Percentiles rank a stretch among this genome's conserved stretches.
These are phyloP conservation scores for Halophytophthora polymorphica DNA, from an alignment of 352 stramenopile genomes.

Conservation along the genomic window DNA sequence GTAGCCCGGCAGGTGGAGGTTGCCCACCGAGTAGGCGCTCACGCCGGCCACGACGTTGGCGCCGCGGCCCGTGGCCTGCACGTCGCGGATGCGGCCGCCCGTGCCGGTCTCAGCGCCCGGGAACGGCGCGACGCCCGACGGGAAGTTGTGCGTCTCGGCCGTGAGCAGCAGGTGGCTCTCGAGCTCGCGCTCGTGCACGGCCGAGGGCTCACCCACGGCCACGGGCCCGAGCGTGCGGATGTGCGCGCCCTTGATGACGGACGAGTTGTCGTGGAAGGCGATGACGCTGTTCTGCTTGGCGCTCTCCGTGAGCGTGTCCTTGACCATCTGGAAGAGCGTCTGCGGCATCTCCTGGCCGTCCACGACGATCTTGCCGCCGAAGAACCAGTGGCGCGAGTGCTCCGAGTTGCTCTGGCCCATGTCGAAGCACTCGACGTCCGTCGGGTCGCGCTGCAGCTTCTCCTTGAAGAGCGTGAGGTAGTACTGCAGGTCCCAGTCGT, in stretches of 20 bases:
- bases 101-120: slow-evolving; percentile 96
- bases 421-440: slow-evolving; percentile 99
- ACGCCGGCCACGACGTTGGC: slow-evolving; percentile 94
- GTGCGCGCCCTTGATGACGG: slow-evolving; percentile 92
- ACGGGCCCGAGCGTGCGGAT: slow-evolving; percentile 84
- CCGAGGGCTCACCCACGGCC: slow-evolving; percentile 59
- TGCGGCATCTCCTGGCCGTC: slow-evolving; percentile 95
- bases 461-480: slow-evolving; percentile 97
- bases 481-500: slow-evolving; percentile 99
- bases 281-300: slow-evolving; percentile 95
- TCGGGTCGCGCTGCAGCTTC: slow-evolving; percentile 96
- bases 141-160: slow-evolving; percentile 99
- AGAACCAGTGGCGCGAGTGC: slow-evolving; percentile 99
- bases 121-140: slow-evolving; percentile 94
- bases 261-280: slow-evolving; percentile 99
- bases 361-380: slow-evolving; percentile 98
- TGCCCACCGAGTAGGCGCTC: slow-evolving; percentile 89
- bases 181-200: slow-evolving; percentile 59
- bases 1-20: slow-evolving; percentile 96
- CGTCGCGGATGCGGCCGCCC: slow-evolving; percentile 97
- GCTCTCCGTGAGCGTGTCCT: slow-evolving; percentile 92
- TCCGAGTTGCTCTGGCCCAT: slow-evolving; percentile 99
- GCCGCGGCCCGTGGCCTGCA: slow-evolving; percentile 97
- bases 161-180: slow-evolving; percentile 96
- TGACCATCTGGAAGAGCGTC: slow-evolving; percentile 99